Base-by-base conservation (phyloP, 441 rosid species). In the Lepidium campestre region DNA sequence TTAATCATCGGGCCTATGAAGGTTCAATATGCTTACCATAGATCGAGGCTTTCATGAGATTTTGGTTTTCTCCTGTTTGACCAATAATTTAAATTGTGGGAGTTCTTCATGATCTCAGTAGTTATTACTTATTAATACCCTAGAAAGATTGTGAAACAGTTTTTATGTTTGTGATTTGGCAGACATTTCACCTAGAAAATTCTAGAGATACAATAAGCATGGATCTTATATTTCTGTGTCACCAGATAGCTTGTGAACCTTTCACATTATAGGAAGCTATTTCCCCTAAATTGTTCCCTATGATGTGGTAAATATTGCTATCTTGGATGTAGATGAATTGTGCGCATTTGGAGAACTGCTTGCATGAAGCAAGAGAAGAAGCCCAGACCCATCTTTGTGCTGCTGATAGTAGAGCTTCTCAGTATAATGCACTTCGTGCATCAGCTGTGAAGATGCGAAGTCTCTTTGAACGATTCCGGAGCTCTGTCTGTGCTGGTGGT, bases 291-390 rank as follows among this genome's bases (percentile, higher is more conserved):
- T 34, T 17, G 20, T 14, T 14, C 34, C 18, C 12, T 10, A 18
- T 57, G 10, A 32, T 48, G 67, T 40, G 73, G 41, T 71, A 36
- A 19, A 6, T 44, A 18, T 55, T 29, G n/a, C 37, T 59, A 39
- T 61, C 57, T 65, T 45, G 69, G 67, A 42, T 65, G 79, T 84
- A 95, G 99, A 88, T 95, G 97, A 95, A 95, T 65, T 88, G 97
- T 72, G 99, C 96, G 57, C 97, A 88, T 83, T 80, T 95, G 78
- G 99, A 95, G 82, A 95, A 92, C 73, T 88, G 95, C 78, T 83
- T 95, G 80, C 98, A 95, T 77, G 96, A 95, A 80, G 97, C 97
- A 72, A 90, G 99, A 82, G 89, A 92, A 78, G 98, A 90, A 82
- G 97, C 97, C 27, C 99, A 95, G 72, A 88, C 97, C 66, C 88